Conservation (phyloP, 139 green algal species). For the Marvania coccoides region DNA sequence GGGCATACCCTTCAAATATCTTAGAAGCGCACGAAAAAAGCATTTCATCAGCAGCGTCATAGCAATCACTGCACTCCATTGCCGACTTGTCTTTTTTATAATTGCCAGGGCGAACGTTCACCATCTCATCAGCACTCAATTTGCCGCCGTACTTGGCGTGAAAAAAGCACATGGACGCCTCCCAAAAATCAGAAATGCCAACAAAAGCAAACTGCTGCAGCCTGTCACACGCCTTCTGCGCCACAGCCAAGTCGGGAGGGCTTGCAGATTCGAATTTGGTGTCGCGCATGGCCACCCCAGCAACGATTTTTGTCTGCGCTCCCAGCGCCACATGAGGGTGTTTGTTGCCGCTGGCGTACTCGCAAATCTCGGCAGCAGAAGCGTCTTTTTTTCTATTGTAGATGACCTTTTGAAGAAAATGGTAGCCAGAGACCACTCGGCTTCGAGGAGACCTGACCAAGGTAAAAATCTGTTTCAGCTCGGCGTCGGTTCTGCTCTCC, state of each 20-base stretch:
- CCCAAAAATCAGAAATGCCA: constrained; percentile 3
- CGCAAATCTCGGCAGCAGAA: constrained; percentile 4
- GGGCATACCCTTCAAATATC: too few species aligned
- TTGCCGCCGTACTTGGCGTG: too few species aligned
- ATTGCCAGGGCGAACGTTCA: too few species aligned
- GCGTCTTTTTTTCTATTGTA: too few species aligned
- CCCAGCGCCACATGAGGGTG: neutral
- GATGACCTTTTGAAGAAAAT: neutral
- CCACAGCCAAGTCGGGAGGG: neutral
- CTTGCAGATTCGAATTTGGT: neutral
- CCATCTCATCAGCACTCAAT: too few species aligned
- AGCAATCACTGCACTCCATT: too few species aligned
- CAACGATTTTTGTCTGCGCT: neutral
- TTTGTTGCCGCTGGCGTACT: neutral
- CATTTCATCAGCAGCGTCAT: too few species aligned
- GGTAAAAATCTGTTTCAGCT: constrained; percentile 1
- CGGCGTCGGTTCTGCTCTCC: neutral
- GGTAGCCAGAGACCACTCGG: neutral
- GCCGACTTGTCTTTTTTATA: too few species aligned
- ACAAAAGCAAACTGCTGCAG: neutral
- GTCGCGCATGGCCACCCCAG: neutral
- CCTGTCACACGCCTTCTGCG: neutral
- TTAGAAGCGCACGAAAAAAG: too few species aligned
- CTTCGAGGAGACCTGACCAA: neutral
- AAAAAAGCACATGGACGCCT: neutral